Evolutionary conservation across 164 flowering plant species (phyloP).

Genomic region (Stephania cephalantha): DNA sequence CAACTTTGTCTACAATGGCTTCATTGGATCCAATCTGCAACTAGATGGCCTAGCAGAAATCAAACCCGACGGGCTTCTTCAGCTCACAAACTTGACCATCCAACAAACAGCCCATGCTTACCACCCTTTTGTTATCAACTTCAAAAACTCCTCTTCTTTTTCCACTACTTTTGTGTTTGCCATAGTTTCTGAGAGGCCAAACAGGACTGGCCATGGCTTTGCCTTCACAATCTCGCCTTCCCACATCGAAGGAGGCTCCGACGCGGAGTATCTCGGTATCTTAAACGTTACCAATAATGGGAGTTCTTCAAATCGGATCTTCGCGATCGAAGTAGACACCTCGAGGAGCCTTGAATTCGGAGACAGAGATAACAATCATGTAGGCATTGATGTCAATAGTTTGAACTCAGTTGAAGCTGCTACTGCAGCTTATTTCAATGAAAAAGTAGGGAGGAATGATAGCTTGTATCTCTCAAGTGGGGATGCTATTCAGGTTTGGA

Average conservation of each 20-base stretch:
- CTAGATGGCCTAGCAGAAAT: not conserved
- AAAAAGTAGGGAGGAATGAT: not conserved
- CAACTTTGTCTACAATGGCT: no score
- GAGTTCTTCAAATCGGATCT: constrained; percentile 1
- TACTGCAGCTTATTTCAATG: constrained; percentile 23
- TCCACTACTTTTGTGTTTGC: constrained; percentile 21
- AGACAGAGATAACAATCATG: constrained; percentile 36
- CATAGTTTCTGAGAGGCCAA: constrained; percentile 9
- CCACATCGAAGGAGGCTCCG: not conserved
- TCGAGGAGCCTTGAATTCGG: constrained; percentile 14
- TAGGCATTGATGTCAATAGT: constrained; percentile 38
- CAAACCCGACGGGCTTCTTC: not conserved
- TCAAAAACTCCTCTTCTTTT: constrained; percentile 18
- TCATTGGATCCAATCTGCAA: not conserved
- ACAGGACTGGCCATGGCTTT: constrained; percentile 18
- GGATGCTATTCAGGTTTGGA: constrained; percentile 34
- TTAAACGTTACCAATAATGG: constrained; percentile 13
- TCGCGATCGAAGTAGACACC: constrained; percentile 21
- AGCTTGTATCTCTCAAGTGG: constrained; percentile 20
- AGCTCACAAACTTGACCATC: not conserved
- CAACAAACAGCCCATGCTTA: constrained; percentile 20
- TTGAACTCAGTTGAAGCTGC: constrained; percentile 20
- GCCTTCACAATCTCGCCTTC: constrained; percentile 16
- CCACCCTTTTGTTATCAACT: constrained; percentile 14
- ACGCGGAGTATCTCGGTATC: constrained; percentile 16